Percentiles rank a stretch among this genome's conserved stretches.
Conservation (phyloP, 345 rosid genomes). For the Eutrema japonicum region DNA sequence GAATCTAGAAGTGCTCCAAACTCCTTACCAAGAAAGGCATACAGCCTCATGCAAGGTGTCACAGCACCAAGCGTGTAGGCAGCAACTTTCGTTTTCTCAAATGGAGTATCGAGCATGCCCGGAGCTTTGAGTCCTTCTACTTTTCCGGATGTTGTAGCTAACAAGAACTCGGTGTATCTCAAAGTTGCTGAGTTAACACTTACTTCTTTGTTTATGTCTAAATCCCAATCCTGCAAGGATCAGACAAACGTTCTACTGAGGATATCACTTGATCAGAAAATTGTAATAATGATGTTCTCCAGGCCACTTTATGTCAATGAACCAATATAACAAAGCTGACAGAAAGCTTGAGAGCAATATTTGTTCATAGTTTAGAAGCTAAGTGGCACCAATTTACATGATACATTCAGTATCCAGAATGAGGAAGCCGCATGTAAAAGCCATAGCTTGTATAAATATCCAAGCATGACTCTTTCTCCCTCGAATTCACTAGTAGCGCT, state of each 20-base stretch:
- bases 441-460: not conserved
- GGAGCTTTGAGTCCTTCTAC: conserved; percentile 92
- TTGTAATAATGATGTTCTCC: not conserved
- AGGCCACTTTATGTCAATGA: conserved; percentile 7
- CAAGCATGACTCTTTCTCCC: conserved; percentile 8
- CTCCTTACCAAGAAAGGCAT: conserved; percentile 84
- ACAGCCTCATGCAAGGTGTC: conserved; percentile 95
- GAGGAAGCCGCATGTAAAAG: conserved; percentile 4
- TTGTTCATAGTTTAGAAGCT: not conserved
- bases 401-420: not conserved
- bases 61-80: conserved; percentile 96
- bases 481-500: not conserved
- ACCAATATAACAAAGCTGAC: not conserved
- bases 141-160: conserved; percentile 97
- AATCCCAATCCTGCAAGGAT: conserved; percentile 79
- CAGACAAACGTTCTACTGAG: conserved; percentile 14
- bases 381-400: conserved; percentile 4
- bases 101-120: conserved; percentile 93
- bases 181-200: conserved; percentile 65
- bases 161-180: conserved; percentile 80
- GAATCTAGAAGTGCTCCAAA: conserved; percentile 57
- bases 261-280: conserved; percentile 12
- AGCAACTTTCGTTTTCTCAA: conserved; percentile 95
- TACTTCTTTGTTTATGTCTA: conserved; percentile 60
- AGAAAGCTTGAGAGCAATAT: not conserved